phyloP scores from a whole-genome alignment of 1,284 basidiomycete species.

The Erythrobasidium hasegawianum region DNA sequence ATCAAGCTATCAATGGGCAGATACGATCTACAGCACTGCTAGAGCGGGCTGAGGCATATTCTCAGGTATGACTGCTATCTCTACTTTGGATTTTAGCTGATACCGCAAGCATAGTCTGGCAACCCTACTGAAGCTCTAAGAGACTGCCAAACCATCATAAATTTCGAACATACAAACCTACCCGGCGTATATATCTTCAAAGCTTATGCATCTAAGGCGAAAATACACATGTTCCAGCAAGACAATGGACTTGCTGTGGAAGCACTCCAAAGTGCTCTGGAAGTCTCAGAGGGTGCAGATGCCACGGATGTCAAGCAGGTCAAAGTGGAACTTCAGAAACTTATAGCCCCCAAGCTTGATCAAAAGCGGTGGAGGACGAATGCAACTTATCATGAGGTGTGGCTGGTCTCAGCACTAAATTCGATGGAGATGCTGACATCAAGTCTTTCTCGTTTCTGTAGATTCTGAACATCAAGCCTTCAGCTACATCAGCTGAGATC shows the following conservation, averaged over 20 bases:
- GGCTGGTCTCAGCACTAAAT: not conserved
- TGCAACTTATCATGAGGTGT: not conserved
- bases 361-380: not conserved
- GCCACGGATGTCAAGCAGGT: not conserved
- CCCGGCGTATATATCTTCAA: not conserved
- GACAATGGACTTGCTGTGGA: not conserved
- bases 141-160: not conserved
- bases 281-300: not conserved
- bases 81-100: not conserved
- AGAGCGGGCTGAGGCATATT: not conserved
- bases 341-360: not conserved
- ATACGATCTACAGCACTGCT: not conserved
- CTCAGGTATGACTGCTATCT: not conserved
- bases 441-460: slow-evolving; percentile 7
- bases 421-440: not conserved
- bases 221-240: not conserved
- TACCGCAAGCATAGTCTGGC: not conserved
- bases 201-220: not conserved
- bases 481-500: slow-evolving; percentile 62
- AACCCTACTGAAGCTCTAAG: not conserved
- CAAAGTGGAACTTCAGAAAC: not conserved
- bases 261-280: not conserved
- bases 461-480: slow-evolving; percentile 47
- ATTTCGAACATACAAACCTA: not conserved
- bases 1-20: slow-evolving; percentile 5